Evolutionary conservation across 108 stramenopile genomes (phyloP), one percentile per base, ranked within the genome.

Genomic region (Stephanodiscus triporus): DNA sequence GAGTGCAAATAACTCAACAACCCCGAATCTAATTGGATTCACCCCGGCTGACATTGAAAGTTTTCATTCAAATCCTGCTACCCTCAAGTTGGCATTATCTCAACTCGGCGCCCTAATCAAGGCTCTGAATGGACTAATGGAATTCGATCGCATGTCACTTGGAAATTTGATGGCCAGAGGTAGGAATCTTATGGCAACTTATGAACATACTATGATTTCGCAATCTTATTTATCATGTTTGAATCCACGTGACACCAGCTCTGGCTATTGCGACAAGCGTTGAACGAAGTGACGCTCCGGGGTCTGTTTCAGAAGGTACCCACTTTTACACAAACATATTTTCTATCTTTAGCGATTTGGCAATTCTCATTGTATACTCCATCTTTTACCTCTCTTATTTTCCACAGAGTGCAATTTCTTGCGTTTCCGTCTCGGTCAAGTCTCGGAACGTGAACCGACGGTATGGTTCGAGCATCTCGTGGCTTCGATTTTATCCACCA

Each of bases 381-480:
- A 20, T 24, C 8, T 1, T 9, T 19, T 53, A 24, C 51, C 8
- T 9, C 19, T 19, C 51, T 53, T 8, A 1, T 24, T 75, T 4
- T 59, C 75, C 45, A 86, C 82, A 32, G 95, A 95, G 68, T 88
- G 91, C 65, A 91, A 93, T 47, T 95, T 93, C 68, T 70, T 93
- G 53, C 76, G 82, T 43, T 95, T 95, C 54, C 76, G 95, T 11
- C 87, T 95, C 17, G 95, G 95, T n/a, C 95, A 95, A 75, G 86
- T 89, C 20, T 90, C 91, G 51, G 95, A 95, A 80, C 69, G 88
- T 40, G 95, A 95, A 56, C 95, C 95, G 26, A 82, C 89, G 19
- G 89, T 89, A 6, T 95, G 91, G 91, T 95, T 95, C 72, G 95
- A 96, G 73, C 78, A 91, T 14, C 84, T 96, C 38, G 95, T 96